Conservation (phyloP, 768 basidiomycete genomes). For the Suillus occidentalis region DNA sequence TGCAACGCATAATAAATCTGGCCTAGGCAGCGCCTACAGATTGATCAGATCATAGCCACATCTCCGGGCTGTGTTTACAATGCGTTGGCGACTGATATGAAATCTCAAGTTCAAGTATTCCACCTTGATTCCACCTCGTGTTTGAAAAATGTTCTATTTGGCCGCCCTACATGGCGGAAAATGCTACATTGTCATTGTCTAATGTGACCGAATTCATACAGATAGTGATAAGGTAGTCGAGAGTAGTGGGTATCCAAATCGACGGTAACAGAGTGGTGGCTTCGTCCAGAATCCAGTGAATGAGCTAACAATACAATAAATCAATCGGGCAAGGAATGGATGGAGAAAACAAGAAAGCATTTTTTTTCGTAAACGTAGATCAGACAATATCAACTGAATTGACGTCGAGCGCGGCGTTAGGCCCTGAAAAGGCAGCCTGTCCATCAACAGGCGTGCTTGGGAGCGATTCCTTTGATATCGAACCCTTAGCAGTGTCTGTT, state of each 20-base stretch:
- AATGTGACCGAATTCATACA: conserved; percentile 24
- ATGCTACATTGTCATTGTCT: conserved; percentile 25
- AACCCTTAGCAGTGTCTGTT: conserved; percentile 16
- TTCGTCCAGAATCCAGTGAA: background rate
- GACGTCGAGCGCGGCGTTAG: conserved; percentile 15
- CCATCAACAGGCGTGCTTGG: conserved; percentile 23
- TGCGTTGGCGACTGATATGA: background rate
- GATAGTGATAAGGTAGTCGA: conserved; percentile 20
- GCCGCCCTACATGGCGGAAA: background rate
- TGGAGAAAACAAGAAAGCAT: background rate
- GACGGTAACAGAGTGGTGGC: background rate
- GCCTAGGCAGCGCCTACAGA: background rate
- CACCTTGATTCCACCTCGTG: background rate
- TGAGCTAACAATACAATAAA: conserved; percentile 30
- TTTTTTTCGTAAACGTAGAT: background rate
- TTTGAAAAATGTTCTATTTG: background rate
- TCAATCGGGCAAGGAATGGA: conserved; percentile 2
- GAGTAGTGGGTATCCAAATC: conserved; percentile 20
- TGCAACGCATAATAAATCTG: background rate
- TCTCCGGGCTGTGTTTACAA: background rate
- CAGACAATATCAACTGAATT: conserved; percentile 20
- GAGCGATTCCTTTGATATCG: conserved; percentile 29
- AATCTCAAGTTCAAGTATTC: background rate
- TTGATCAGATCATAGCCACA: background rate
- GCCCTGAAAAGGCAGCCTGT: conserved; percentile 9